phyloP scores from a whole-genome alignment of 148 eudicot species.

The Pouteria glomerata region DNA sequence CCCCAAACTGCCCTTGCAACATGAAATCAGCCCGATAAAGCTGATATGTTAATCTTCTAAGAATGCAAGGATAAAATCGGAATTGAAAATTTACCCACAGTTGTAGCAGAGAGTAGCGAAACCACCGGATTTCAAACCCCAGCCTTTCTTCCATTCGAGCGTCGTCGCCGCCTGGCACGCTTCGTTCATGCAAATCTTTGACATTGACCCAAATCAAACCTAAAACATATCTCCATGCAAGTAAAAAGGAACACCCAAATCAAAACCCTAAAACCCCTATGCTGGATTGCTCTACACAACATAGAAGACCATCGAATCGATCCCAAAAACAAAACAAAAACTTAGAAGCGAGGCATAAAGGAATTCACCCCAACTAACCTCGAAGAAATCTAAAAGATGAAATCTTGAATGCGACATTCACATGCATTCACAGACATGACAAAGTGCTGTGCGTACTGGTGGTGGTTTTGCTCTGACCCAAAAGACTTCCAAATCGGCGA shows the following conservation, averaged over 20 bases:
- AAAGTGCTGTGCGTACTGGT: not conserved
- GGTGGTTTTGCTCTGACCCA: not conserved
- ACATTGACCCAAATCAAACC: constrained; percentile 38
- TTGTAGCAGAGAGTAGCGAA: constrained; percentile 63
- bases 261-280: constrained; percentile 15
- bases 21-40: constrained; percentile 8
- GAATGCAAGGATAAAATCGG: constrained; percentile 9
- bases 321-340: not conserved
- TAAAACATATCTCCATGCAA: constrained; percentile 3
- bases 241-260: constrained; percentile 19
- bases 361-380: too few species aligned
- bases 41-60: too few species aligned
- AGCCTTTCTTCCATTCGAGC: constrained; percentile 71
- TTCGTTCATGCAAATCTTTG: constrained; percentile 76
- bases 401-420: not conserved
- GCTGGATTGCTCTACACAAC: not conserved
- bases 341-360: too few species aligned
- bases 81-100: constrained; percentile 64
- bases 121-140: constrained; percentile 79
- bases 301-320: not conserved
- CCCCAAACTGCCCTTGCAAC: constrained; percentile 22
- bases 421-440: not conserved
- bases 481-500: not conserved
- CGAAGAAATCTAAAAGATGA: not conserved
- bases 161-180: constrained; percentile 49